phyloP scores from a whole-genome alignment of 805 yeast species.

The Kuraishia piskuri region DNA sequence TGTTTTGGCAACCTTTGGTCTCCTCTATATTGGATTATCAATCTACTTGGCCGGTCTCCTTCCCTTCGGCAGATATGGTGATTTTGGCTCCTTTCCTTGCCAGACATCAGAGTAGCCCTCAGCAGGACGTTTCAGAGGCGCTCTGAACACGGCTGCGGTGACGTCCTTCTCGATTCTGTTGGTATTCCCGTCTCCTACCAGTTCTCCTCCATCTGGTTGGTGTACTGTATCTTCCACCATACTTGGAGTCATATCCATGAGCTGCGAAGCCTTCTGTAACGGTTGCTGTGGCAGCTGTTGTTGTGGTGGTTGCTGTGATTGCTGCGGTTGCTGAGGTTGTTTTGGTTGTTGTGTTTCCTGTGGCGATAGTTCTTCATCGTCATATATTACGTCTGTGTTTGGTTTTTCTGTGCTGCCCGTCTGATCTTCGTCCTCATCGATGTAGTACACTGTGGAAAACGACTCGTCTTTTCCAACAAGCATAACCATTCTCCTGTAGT shows the following conservation, averaged over 20 bases:
- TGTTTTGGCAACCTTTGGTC: too few relatives aligned
- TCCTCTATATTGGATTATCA: background rate
- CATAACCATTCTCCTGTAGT: conserved; percentile 39
- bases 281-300: background rate
- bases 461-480: conserved; percentile 31
- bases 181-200: background rate
- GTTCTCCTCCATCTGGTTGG: background rate
- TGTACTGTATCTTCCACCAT: background rate
- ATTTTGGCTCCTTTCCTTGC: conserved; percentile 2
- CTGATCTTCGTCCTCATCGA: background rate
- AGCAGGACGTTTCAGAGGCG: conserved; percentile 12
- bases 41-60: background rate
- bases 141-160: background rate
- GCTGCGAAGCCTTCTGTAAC: background rate
- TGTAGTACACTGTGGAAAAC: background rate
- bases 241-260: background rate
- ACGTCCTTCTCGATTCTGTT: background rate
- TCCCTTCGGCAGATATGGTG: background rate
- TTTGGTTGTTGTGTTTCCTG: background rate
- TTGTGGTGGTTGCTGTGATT: background rate
- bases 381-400: conserved; percentile 5
- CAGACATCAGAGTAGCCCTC: conserved; percentile 3
- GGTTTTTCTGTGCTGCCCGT: background rate
- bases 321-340: background rate
- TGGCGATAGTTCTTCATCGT: background rate